Conservation (phyloP, 148 eudicot genomes). For the Mesembryanthemum crystallinum region DNA sequence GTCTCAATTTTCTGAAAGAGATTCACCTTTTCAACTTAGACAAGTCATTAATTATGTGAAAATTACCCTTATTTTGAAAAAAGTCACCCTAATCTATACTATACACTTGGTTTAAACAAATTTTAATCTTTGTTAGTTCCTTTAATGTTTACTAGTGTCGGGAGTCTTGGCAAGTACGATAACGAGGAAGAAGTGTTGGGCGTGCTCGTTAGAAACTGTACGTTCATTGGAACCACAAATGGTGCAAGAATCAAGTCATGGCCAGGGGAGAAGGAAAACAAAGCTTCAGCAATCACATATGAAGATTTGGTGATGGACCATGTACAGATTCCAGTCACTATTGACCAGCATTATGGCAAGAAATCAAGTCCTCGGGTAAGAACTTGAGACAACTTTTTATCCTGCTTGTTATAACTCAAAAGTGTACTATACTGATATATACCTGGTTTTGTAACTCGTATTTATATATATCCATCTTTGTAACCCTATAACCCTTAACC, state of each 20-base stretch:
- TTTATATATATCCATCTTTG: too few species aligned
- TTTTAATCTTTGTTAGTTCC: not conserved
- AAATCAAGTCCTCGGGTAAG: conserved; percentile 14
- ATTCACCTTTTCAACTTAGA: too few species aligned
- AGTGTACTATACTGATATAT: too few species aligned
- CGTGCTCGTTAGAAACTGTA: conserved; percentile 35
- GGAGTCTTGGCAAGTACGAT: conserved; percentile 41
- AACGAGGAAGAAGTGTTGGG: conserved; percentile 21
- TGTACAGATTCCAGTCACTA: conserved; percentile 41
- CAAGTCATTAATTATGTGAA: too few species aligned
- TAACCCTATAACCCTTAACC: too few species aligned
- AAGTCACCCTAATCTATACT: too few species aligned
- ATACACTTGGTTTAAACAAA: too few species aligned
- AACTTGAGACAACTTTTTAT: not conserved
- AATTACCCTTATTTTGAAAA: too few species aligned
- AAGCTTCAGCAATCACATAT: conserved; percentile 32
- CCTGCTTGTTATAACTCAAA: too few species aligned
- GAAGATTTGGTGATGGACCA: conserved; percentile 39
- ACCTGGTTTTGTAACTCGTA: too few species aligned
- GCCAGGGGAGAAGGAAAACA: conserved; percentile 33
- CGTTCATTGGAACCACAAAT: conserved; percentile 33
- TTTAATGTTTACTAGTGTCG: conserved; percentile 33
- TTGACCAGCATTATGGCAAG: conserved; percentile 38
- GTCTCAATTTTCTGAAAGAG: too few species aligned
- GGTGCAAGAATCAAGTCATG: conserved; percentile 48